Conservation (phyloP, 495 filamentous ascomycete species). For the Ascodesmis nigricans region DNA sequence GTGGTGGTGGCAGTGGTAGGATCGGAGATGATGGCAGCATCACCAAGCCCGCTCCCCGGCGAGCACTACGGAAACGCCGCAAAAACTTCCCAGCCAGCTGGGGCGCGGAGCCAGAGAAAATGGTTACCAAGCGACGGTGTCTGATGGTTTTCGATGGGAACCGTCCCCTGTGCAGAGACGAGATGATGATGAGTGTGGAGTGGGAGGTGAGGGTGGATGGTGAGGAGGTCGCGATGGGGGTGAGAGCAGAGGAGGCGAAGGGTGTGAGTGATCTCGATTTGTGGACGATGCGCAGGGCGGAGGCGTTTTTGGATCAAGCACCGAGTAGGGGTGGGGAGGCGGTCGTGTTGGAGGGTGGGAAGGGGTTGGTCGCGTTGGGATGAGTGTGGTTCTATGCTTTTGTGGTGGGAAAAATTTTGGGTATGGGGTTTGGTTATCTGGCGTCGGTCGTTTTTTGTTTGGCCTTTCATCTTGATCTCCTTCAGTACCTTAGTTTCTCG, state of each 20-base stretch:
- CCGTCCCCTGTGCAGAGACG: slow-evolving; percentile 81
- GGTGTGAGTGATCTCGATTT: slow-evolving; percentile 80
- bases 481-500: no score
- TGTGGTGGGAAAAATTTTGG: no score
- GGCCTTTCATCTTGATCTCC: no score
- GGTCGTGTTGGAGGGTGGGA: background rate
- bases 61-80: slow-evolving; percentile 63
- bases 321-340: slow-evolving; percentile 12
- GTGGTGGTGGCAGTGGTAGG: slow-evolving; percentile 29
- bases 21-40: slow-evolving; percentile 16
- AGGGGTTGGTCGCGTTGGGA: background rate
- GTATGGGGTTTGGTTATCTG: no score
- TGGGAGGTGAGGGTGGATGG: slow-evolving; percentile 65
- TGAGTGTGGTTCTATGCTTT: no score
- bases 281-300: slow-evolving; percentile 64
- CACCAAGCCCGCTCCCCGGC: slow-evolving; percentile 28
- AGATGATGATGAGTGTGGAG: slow-evolving; percentile 94
- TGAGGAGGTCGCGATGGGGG: slow-evolving; percentile 24
- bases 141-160: slow-evolving; percentile 80
- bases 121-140: slow-evolving; percentile 95
- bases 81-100: slow-evolving; percentile 82
- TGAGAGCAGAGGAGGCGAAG: no score
- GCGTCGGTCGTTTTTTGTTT: no score
- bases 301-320: slow-evolving; percentile 35
- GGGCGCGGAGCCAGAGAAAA: slow-evolving; percentile 73